Conservation (phyloP, 345 rosid species). For the Moricandia moricandioides region DNA sequence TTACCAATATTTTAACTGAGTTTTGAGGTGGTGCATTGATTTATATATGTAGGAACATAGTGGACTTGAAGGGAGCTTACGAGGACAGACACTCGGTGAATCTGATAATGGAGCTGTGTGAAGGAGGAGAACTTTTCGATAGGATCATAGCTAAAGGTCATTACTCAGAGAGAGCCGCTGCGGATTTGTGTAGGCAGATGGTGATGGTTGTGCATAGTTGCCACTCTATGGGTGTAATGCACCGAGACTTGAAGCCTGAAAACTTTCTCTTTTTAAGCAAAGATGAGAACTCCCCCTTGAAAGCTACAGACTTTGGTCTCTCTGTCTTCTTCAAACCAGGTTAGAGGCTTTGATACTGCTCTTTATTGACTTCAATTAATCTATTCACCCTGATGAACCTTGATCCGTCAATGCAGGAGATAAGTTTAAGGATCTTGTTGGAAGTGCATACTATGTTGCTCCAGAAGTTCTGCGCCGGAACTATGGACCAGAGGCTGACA, state of each 20-base stretch:
- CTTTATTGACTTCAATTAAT: no score
- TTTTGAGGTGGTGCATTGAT: neutral
- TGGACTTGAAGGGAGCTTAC: conserved; percentile 87
- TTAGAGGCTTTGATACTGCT: conserved; percentile 1
- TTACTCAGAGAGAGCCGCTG: conserved; percentile 93
- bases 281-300: conserved; percentile 78
- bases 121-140: conserved; percentile 94
- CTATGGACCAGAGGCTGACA: conserved; percentile 89
- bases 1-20: no score
- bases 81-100: conserved; percentile 85
- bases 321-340: conserved; percentile 87
- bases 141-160: conserved; percentile 90
- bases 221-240: conserved; percentile 95
- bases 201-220: conserved; percentile 89
- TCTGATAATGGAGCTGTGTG: conserved; percentile 86
- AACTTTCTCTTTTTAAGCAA: conserved; percentile 72
- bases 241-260: conserved; percentile 93
- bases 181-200: conserved; percentile 76
- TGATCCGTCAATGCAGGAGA: conserved; percentile 50
- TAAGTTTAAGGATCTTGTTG: conserved; percentile 78
- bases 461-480: conserved; percentile 77
- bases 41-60: conserved; percentile 58
- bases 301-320: conserved; percentile 96
- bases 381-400: no score
- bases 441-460: conserved; percentile 98